These are phyloP conservation scores for Anthracocystis setariae DNA, from an alignment of 1,284 basidiomycete species.

Conservation along the genomic window DNA sequence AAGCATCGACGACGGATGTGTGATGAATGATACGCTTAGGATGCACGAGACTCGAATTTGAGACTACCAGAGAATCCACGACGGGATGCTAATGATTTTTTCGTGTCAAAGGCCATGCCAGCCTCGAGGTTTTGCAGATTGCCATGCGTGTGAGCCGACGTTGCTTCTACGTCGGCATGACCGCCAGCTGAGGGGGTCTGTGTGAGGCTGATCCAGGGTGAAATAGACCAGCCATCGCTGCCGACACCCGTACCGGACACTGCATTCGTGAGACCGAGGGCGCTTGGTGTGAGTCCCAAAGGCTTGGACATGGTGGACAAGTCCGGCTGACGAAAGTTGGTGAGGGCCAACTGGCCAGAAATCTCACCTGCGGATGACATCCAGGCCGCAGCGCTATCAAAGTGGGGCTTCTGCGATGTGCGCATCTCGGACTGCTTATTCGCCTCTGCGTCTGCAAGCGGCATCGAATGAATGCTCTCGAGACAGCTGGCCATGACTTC, in stretches of 20 bases:
- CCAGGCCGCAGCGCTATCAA: conserved; percentile 26
- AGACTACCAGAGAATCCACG: conserved; percentile 46
- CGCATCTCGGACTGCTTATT: conserved; percentile 5
- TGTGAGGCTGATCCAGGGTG: conserved; percentile 44
- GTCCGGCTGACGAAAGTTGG: conserved; percentile 27
- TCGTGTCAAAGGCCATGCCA: conserved; percentile 18
- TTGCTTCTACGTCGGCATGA: conserved; percentile 8
- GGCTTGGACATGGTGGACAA: conserved; percentile 25
- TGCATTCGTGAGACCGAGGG: conserved; percentile 25
- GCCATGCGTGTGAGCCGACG: conserved; percentile 3
- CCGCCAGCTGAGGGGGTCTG: conserved; percentile 26
- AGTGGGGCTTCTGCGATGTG: not conserved
- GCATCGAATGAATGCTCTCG: conserved; percentile 40
- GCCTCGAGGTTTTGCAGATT: conserved; percentile 12
- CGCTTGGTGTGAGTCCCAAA: conserved; percentile 33
- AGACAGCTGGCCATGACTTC: conserved; percentile 37
- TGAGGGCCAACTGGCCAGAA: conserved; percentile 23
- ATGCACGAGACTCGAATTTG: conserved; percentile 20
- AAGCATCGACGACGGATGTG: not conserved
- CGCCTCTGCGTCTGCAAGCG: conserved; percentile 1
- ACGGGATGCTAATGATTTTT: conserved; percentile 35
- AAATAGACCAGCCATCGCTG: conserved; percentile 49
- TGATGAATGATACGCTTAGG: conserved; percentile 2
- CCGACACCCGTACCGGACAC: conserved; percentile 16
- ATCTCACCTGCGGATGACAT: conserved; percentile 19